Conservation (phyloP, 306 rosid species). For the Potentilla sterilis region DNA sequence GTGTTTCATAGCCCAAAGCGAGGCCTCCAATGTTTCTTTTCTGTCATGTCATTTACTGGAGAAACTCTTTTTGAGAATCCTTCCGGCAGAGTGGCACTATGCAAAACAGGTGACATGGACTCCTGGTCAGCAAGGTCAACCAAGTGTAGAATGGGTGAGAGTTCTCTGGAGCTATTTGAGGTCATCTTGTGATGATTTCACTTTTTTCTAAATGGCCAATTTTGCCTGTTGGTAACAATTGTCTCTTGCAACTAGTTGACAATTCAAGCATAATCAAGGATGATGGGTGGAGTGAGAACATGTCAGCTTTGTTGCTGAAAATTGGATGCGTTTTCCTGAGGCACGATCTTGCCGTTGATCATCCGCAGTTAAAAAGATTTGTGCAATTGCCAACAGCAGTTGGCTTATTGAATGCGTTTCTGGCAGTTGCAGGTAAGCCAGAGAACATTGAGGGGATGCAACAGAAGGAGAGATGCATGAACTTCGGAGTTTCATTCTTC, state of each 20-base stretch:
- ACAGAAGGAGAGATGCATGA: constrained; percentile 94
- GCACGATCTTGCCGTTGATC: constrained; percentile 68
- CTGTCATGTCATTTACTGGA: constrained; percentile 83
- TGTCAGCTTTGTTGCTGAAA: constrained; percentile 78
- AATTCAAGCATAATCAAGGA: constrained; percentile 76
- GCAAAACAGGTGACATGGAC: constrained; percentile 78
- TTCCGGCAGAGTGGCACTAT: constrained; percentile 91
- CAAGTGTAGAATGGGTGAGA: constrained; percentile 87
- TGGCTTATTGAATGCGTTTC: constrained; percentile 73
- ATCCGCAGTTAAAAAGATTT: constrained; percentile 71
- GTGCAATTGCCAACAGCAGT: constrained; percentile 76
- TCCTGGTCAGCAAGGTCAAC: constrained; percentile 83
- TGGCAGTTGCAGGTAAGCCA: constrained; percentile 68
- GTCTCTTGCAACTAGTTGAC: constrained; percentile 67
- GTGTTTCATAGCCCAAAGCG: constrained; percentile 64
- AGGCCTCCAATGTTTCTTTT: constrained; percentile 70
- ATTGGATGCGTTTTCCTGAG: constrained; percentile 83
- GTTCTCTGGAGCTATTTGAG: constrained; percentile 87
- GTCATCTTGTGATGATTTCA: constrained; percentile 62
- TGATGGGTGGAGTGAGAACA: constrained; percentile 98
- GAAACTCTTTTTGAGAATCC: constrained; percentile 74
- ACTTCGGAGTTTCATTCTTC: constrained; percentile 90
- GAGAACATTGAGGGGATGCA: constrained; percentile 66
- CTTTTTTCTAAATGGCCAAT: constrained; percentile 92
- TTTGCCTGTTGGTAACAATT: constrained; percentile 68